Evolutionary conservation across 2,329 filamentous ascomycete genomes (phyloP).

Genomic region (Exophiala mesophila): DNA sequence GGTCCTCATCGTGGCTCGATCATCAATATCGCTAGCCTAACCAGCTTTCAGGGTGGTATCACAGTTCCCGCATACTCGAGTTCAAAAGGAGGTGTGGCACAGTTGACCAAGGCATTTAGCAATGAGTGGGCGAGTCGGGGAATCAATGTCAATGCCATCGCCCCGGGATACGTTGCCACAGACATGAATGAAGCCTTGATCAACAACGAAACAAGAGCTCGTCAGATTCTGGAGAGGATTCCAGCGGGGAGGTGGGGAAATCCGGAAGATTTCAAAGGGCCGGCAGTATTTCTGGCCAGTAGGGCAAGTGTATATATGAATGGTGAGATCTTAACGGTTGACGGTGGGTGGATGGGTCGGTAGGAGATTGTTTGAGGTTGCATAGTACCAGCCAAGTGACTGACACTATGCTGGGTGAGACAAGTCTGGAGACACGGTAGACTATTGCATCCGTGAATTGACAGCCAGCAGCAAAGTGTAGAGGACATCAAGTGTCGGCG

Average conservation of each 20-base stretch:
- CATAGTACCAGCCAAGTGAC: too few relatives aligned
- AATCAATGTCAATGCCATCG: conserved; percentile 80
- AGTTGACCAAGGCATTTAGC: conserved; percentile 76
- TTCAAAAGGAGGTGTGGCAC: conserved; percentile 76
- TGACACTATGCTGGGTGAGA: too few relatives aligned
- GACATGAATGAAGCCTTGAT: conserved; percentile 88
- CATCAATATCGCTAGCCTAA: conserved; percentile 78
- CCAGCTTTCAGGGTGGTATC: conserved; percentile 80
- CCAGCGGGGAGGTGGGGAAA: conserved; percentile 78
- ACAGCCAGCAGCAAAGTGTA: conserved; percentile 27
- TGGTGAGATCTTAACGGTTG: conserved; percentile 41
- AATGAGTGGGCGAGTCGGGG: conserved; percentile 80
- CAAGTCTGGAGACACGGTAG: background rate
- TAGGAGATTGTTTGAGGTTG: too few relatives aligned
- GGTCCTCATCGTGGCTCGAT: conserved; percentile 43
- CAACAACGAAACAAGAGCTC: conserved; percentile 62
- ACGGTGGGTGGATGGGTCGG: conserved; percentile 70
- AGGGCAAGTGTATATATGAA: conserved; percentile 44
- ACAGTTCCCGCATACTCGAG: conserved; percentile 86
- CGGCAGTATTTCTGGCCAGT: conserved; percentile 47
- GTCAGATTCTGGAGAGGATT: conserved; percentile 72
- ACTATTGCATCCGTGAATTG: conserved; percentile 17
- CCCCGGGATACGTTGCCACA: conserved; percentile 82
- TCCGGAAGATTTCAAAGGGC: conserved; percentile 49
- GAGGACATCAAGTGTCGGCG: conserved; percentile 38